Evolutionary conservation across 441 rosid species (phyloP), one percentile per base, ranked within the genome.

Genomic region (Gossypium gossypioides): DNA sequence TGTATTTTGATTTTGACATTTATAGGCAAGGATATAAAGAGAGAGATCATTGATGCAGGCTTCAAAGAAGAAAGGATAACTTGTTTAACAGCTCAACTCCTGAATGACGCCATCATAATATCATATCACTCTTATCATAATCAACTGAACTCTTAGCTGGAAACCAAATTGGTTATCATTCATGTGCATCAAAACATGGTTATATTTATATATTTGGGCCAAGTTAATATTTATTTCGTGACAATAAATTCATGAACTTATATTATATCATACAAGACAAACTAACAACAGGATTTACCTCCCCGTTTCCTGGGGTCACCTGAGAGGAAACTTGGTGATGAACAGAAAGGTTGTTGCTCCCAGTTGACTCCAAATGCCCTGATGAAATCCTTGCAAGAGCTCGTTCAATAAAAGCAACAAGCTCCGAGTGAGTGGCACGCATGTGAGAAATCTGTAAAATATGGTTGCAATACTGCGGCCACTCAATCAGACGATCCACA

Each of bases 401-500:
- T 66, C 87, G 85, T 67, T 96, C 98, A 71, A 96, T 93, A 81
- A 89, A 91, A 70, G 94, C 76, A 83, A 96, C 97, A 85, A 96
- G 83, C 73, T 93, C 97, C 6, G 93, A 72, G 79, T 93, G 98
- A 73, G 95, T 86, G 60, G 81, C 81, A 46, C 98, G 97, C 76
- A 96, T 80, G 81, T 93, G 97, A 79, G 99, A 96, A 80, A 96
- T 96, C 87, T 96, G 99, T 68, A 96, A 85, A 71, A 96, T 92
- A 78, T 96, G 99, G 82, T 93, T 93, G 83, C 99, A 96, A 82
- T 96, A 96, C 56, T 91, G 99, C 5, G 99, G 99, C 95, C 96
- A 90, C 84, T 93, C 98, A 76, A 93, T 87, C 65, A 96, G 80
- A 73, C 98, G 97, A 79, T 90, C 97, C 81, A 91, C 88, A 64